Conservation (phyloP, 2,329 filamentous ascomycete genomes). For the Domatiomyces catenatus region DNA sequence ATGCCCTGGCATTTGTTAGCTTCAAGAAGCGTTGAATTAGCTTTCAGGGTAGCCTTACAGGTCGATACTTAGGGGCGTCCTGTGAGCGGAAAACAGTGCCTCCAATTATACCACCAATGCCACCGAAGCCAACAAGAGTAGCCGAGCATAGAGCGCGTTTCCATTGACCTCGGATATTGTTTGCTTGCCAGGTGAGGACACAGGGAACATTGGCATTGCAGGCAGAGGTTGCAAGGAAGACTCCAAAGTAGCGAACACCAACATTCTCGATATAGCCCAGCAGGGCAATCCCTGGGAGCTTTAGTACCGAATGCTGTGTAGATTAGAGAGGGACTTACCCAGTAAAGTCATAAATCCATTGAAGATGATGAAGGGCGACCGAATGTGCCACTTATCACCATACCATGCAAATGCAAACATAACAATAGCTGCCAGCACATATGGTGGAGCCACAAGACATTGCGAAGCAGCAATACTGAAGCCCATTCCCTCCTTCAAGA, state of each 20-base stretch:
- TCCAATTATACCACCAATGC: slow-evolving; percentile 63
- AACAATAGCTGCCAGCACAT: slow-evolving; percentile 44
- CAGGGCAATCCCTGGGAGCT: slow-evolving; percentile 44
- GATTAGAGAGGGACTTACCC: slow-evolving; percentile 4
- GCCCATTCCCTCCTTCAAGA: slow-evolving; percentile 49
- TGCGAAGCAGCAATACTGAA: slow-evolving; percentile 51
- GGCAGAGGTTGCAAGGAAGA: slow-evolving; percentile 62
- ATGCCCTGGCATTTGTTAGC: slow-evolving; percentile 4
- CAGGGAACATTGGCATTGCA: slow-evolving; percentile 64
- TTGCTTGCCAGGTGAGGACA: slow-evolving; percentile 65
- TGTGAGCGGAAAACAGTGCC: slow-evolving; percentile 51
- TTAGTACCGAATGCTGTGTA: background rate
- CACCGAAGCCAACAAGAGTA: slow-evolving; percentile 25
- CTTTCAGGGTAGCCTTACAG: slow-evolving; percentile 2
- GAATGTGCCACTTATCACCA: slow-evolving; percentile 51
- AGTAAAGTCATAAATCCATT: slow-evolving; percentile 32
- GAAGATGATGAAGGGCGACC: slow-evolving; percentile 57
- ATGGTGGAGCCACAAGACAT: slow-evolving; percentile 58
- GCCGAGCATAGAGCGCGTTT: slow-evolving; percentile 48
- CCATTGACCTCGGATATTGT: slow-evolving; percentile 80
- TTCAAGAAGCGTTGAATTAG: background rate
- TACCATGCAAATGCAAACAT: slow-evolving; percentile 58
- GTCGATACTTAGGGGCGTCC: slow-evolving; percentile 23
- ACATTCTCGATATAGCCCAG: slow-evolving; percentile 50
- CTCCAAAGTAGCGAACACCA: slow-evolving; percentile 50